These are phyloP conservation scores for Penicillium sp. DNA, from an alignment of 2,329 filamentous ascomycete species.

Conservation along the genomic window DNA sequence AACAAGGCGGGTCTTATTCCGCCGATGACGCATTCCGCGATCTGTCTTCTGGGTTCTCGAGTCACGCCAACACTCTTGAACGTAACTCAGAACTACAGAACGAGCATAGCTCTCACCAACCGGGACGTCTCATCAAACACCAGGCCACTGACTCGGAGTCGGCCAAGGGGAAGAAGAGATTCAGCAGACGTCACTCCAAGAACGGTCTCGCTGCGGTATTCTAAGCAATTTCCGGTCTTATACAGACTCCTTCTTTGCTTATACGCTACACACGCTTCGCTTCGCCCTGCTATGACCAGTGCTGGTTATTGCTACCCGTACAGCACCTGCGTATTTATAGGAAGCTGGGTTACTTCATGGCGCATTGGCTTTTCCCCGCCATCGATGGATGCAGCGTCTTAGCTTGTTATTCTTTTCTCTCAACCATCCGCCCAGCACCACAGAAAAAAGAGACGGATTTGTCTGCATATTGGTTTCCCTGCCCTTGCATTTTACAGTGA, in stretches of 20 bases:
- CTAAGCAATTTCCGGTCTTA: constrained; percentile 38
- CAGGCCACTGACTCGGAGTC: constrained; percentile 48
- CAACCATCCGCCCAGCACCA: constrained; percentile 2
- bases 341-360: not conserved
- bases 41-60: constrained; percentile 67
- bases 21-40: constrained; percentile 64
- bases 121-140: constrained; percentile 45
- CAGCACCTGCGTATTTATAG: not conserved
- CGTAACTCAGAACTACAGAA: constrained; percentile 37
- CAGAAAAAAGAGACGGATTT: constrained; percentile 5
- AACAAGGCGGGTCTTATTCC: constrained; percentile 63
- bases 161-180: constrained; percentile 59
- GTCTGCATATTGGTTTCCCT: constrained; percentile 20
- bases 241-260: not conserved
- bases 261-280: not conserved
- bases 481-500: constrained; percentile 24
- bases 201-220: constrained; percentile 90
- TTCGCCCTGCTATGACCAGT: not conserved
- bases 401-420: constrained; percentile 3
- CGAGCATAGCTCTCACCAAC: constrained; percentile 31
- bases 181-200: constrained; percentile 90
- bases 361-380: not conserved
- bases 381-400: not conserved
- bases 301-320: not conserved
- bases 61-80: constrained; percentile 48